A percentile compares a stretch with the other conserved stretches of the same genome.
Conservation (phyloP, 805 yeast genomes). For the Cyberlindnera maclurae region DNA sequence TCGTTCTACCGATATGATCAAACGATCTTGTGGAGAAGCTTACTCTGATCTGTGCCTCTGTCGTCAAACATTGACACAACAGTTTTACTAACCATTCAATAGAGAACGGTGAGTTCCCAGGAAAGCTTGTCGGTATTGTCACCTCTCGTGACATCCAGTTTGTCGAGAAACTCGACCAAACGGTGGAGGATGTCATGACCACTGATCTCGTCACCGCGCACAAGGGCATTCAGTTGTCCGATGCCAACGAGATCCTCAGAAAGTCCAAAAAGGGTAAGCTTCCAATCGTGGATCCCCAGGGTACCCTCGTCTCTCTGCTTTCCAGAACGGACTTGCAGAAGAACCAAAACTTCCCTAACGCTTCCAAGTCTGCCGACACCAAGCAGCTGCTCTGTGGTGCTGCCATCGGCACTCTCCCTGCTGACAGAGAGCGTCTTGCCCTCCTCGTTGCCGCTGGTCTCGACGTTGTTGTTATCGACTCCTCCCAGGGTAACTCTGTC, state of each 20-base stretch:
- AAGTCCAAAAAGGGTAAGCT: slow-evolving; percentile 95
- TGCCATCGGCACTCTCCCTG: slow-evolving; percentile 89
- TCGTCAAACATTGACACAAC: neutral
- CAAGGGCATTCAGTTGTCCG: slow-evolving; percentile 71
- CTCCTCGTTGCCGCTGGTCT: slow-evolving; percentile 92
- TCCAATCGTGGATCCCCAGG: slow-evolving; percentile 77
- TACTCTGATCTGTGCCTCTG: slow-evolving; percentile 29
- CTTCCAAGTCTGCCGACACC: slow-evolving; percentile 86
- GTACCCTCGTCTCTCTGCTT: slow-evolving; percentile 77
- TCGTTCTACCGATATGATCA: slow-evolving; percentile 99
- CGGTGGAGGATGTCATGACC: slow-evolving; percentile 82
- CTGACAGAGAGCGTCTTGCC: slow-evolving; percentile 78
- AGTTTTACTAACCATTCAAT: slow-evolving; percentile 18
- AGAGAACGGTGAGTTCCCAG: slow-evolving; percentile 84
- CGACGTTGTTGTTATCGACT: slow-evolving; percentile 92
- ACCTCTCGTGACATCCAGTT: slow-evolving; percentile 97
- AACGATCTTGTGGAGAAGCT: slow-evolving; percentile 91
- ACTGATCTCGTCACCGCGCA: slow-evolving; percentile 77
- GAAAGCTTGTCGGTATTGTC: slow-evolving; percentile 89
- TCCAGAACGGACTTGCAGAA: slow-evolving; percentile 96
- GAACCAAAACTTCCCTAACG: slow-evolving; percentile 88
- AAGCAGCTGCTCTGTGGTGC: slow-evolving; percentile 99
- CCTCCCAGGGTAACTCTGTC: slow-evolving; percentile 95
- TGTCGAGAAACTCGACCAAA: slow-evolving; percentile 61
- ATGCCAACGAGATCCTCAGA: slow-evolving; percentile 89